Conservation (phyloP, 345 rosid genomes). For the Linum trigynum region DNA sequence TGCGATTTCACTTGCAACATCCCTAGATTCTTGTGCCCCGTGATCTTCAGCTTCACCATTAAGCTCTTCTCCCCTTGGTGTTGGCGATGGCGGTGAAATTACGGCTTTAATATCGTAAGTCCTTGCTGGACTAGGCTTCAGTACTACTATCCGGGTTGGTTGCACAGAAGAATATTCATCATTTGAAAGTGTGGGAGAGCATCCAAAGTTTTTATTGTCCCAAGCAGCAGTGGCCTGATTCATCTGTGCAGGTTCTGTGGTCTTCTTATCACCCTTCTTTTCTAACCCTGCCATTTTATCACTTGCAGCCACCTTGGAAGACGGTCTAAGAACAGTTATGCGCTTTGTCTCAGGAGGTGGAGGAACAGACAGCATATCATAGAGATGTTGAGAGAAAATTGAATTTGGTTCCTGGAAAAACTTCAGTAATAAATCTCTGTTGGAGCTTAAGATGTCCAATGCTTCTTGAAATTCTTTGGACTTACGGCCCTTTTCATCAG, state of each 20-base stretch:
- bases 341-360: conserved; percentile 61
- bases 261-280: conserved; percentile 39
- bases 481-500: conserved; percentile 64
- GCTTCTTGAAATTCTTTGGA: conserved; percentile 84
- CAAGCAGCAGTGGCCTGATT: conserved; percentile 28
- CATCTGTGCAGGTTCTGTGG: conserved; percentile 32
- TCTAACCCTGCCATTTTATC: conserved; percentile 34
- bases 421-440: conserved; percentile 61
- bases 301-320: conserved; percentile 59
- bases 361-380: conserved; percentile 44
- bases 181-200: conserved; percentile 30
- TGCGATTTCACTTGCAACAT: conserved; percentile 52
- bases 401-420: conserved; percentile 75
- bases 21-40: conserved; percentile 46
- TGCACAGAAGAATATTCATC: conserved; percentile 47
- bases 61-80: conserved; percentile 35
- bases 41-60: conserved; percentile 44
- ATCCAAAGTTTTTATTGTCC: conserved; percentile 33
- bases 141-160: conserved; percentile 76
- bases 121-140: conserved; percentile 77
- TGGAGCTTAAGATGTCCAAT: conserved; percentile 61
- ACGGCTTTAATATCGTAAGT: conserved; percentile 36
- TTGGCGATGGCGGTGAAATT: conserved; percentile 41
- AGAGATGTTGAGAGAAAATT: conserved; percentile 44
- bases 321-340: conserved; percentile 71